phyloP scores from a whole-genome alignment of 1,284 basidiomycete genomes.

The Rhodofomes roseus region DNA sequence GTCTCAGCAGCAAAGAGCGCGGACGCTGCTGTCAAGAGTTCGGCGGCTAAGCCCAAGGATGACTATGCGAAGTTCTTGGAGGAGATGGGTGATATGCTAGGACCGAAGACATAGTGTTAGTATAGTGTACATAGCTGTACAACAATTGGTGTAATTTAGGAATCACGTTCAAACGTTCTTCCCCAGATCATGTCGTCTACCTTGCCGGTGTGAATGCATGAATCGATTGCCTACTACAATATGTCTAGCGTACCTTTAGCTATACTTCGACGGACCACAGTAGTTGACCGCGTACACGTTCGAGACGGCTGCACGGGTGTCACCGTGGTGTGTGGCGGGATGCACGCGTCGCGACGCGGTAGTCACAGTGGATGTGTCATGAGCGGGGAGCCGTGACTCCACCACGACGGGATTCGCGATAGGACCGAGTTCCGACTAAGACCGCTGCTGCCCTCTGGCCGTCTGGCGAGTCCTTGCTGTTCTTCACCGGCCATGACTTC shows the following conservation, averaged over 20 bases:
- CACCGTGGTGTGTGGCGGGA: background rate
- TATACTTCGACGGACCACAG: too few relatives aligned
- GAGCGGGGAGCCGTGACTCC: background rate
- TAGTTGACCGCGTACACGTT: too few relatives aligned
- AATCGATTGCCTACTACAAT: too few relatives aligned
- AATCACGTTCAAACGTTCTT: too few relatives aligned
- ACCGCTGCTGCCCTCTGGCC: background rate
- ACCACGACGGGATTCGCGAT: background rate
- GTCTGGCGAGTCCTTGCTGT: background rate
- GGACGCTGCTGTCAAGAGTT: conserved; percentile 6
- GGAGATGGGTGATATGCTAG: conserved; percentile 62
- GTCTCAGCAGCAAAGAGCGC: conserved; percentile 29
- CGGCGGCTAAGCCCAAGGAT: conserved; percentile 44
- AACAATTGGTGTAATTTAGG: too few relatives aligned
- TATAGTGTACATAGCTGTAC: background rate
- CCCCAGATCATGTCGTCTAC: too few relatives aligned
- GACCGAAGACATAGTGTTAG: conserved; percentile 3
- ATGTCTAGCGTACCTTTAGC: too few relatives aligned
- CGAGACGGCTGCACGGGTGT: too few relatives aligned
- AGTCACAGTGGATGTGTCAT: background rate
- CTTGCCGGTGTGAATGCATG: too few relatives aligned
- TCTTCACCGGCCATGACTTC: background rate
- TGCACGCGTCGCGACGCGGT: background rate
- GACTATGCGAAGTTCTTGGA: conserved; percentile 76
- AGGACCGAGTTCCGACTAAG: conserved; percentile 2